Conservation (phyloP, 495 filamentous ascomycete species). For the Opeltia flavorubescens region DNA sequence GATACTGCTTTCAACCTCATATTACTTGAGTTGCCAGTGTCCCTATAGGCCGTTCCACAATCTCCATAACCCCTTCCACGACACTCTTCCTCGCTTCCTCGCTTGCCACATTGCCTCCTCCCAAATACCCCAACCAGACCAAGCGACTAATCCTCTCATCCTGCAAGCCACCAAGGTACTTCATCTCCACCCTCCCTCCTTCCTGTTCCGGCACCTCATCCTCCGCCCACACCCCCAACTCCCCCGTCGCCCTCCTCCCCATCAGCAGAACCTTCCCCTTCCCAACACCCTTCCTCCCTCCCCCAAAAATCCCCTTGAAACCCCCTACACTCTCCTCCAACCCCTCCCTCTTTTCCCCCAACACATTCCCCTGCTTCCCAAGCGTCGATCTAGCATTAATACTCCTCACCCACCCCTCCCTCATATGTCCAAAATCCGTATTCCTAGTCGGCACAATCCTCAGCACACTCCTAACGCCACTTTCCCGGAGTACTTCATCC, state of each 20-base stretch:
- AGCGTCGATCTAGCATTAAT: conserved; percentile 50
- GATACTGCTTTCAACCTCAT: conserved; percentile 14
- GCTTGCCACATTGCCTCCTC: conserved; percentile 74
- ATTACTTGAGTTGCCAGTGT: conserved; percentile 64
- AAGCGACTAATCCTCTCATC: conserved; percentile 71
- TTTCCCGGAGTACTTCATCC: conserved; percentile 50
- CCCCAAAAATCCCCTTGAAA: conserved; percentile 66
- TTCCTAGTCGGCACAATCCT: conserved; percentile 73
- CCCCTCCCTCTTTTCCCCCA: conserved; percentile 43
- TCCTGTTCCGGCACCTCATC: conserved; percentile 18
- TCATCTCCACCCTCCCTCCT: conserved; percentile 22
- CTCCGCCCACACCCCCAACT: conserved; percentile 55
- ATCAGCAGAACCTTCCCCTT: conserved; percentile 64
- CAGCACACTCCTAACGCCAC: conserved; percentile 53
- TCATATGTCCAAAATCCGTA: conserved; percentile 82
- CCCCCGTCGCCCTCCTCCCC: conserved; percentile 49
- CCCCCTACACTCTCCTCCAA: conserved; percentile 59
- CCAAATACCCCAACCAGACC: conserved; percentile 83
- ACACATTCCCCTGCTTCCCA: conserved; percentile 21
- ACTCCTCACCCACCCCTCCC: conserved; percentile 79
- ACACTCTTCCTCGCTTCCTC: conserved; percentile 68
- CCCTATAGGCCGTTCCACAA: conserved; percentile 80
- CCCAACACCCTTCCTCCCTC: conserved; percentile 49
- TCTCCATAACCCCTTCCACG: conserved; percentile 72
- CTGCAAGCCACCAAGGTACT: conserved; percentile 48